phyloP scores from a whole-genome alignment of 768 basidiomycete genomes.

The Mycena chlorophos region DNA sequence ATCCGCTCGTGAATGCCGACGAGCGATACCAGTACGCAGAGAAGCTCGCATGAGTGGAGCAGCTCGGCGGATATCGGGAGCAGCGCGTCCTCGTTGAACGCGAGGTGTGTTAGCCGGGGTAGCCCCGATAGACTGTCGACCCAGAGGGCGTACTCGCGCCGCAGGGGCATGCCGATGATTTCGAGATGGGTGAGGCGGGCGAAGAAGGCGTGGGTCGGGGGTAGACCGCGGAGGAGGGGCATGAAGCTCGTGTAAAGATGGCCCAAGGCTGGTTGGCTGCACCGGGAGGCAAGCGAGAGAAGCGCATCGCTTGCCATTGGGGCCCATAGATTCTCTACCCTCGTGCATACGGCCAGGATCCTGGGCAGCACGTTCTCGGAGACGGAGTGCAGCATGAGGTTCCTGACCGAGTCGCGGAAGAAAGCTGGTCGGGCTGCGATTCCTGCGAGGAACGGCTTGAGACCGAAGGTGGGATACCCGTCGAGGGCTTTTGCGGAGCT shows the following conservation, averaged over 20 bases:
- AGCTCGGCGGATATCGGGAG: background rate
- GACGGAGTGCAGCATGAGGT: background rate
- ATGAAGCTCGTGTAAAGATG: constrained; percentile 9
- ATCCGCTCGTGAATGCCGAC: background rate
- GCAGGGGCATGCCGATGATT: constrained; percentile 6
- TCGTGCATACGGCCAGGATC: background rate
- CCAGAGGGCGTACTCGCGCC: background rate
- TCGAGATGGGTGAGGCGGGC: constrained; percentile 21
- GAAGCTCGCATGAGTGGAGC: background rate
- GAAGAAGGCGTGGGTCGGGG: constrained; percentile 15
- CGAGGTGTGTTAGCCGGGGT: background rate
- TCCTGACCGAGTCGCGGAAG: background rate
- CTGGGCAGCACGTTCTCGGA: background rate
- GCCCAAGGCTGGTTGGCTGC: constrained; percentile 6
- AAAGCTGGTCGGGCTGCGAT: background rate
- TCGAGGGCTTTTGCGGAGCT: background rate
- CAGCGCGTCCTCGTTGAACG: constrained; percentile 1
- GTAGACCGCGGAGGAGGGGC: background rate
- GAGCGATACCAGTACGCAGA: background rate
- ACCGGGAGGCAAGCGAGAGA: background rate
- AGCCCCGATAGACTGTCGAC: background rate
- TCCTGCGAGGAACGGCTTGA: background rate
- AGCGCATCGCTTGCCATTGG: background rate
- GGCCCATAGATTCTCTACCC: background rate
- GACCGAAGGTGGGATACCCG: background rate